A percentile compares a stretch with the other conserved stretches of the same genome.
These are phyloP conservation scores for Pseudocercospora musae DNA, from an alignment of 2,329 filamentous ascomycete genomes.

Conservation along the genomic window DNA sequence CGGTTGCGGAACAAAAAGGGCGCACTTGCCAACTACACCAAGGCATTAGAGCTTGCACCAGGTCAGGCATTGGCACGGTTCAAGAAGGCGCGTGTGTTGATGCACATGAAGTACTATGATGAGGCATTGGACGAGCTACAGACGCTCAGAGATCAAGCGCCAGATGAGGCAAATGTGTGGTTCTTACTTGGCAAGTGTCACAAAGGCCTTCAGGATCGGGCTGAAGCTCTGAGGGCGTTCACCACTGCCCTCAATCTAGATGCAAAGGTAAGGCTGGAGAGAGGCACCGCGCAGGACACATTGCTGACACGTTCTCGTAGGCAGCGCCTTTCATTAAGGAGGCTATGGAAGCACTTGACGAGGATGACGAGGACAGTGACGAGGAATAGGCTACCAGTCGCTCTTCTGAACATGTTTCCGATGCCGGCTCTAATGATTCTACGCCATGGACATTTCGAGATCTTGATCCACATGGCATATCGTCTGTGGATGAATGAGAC, in stretches of 20 bases:
- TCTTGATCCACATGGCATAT: neutral
- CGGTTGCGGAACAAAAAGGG: constrained; percentile 77
- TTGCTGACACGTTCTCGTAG: constrained; percentile 46
- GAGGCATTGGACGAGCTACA: constrained; percentile 78
- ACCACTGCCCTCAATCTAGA: constrained; percentile 94
- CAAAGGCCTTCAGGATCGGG: constrained; percentile 58
- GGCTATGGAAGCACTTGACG: constrained; percentile 76
- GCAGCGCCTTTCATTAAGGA: constrained; percentile 93
- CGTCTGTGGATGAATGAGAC: neutral
- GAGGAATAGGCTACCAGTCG: constrained; percentile 19
- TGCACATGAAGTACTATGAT: constrained; percentile 68
- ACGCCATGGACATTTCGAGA: neutral
- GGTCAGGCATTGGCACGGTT: constrained; percentile 79
- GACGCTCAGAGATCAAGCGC: constrained; percentile 84
- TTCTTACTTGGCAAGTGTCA: constrained; percentile 81
- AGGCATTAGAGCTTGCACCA: constrained; percentile 78
- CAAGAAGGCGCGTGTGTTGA: constrained; percentile 84
- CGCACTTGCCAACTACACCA: constrained; percentile 76
- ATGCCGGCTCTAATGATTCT: neutral
- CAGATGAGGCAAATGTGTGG: constrained; percentile 93
- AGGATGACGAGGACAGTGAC: constrained; percentile 30
- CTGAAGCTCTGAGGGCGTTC: constrained; percentile 84
- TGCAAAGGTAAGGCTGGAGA: constrained; percentile 69
- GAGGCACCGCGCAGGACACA: neutral
- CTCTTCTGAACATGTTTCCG: neutral